Evolutionary conservation across 306 rosid species (phyloP), one percentile per base, ranked within the genome.

Genomic region (Acacia acuminata): DNA sequence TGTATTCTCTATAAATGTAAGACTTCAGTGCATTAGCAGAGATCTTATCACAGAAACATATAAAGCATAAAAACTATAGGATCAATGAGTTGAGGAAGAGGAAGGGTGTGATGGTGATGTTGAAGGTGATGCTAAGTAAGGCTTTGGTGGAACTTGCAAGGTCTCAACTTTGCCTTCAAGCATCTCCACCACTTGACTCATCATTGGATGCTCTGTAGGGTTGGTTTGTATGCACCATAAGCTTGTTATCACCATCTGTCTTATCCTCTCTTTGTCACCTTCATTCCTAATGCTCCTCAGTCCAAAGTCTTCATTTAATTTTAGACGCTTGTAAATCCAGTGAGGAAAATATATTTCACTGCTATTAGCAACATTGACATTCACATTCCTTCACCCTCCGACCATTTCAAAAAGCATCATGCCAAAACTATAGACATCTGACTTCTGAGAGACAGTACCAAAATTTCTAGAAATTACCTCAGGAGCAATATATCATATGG

Each of bases 331-430:
- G 32, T 30, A 30, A 1, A 30, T 30, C 32, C 32, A 30, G 2
- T 75, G 65, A 0, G 89, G 85, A 79, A 86, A 86, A 63, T 81
- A 82, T 66, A 84, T 75, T 67, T 86, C 88, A 74, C 86, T 88
- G 0, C 50, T 19, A 66, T n/a, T 6, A 42, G 83, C 79, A 61
- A 11, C 71, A 47, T 51, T 36, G 0, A 68, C 53, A 60, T 86
- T 56, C 4, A 70, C 6, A 38, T 84, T 86, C 20, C 56, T 73
- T 71, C 79, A 82, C 15, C 88, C 88, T 6, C 88, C 88, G 8
- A 86, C 74, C 77, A 87, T 84, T 43, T 88, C 90, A 4, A 86
- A 51, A 47, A 88, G 69, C 85, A 86, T 81, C 87, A 86, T 88
- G 40, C 88, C 88, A n/a, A n/a, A n/a, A n/a, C n/a, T n/a, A 10